A percentile compares a stretch with the other conserved stretches of the same genome.
Conservation (phyloP, 108 stramenopile genomes). For the Cyclotella choctawhatcheeana region DNA sequence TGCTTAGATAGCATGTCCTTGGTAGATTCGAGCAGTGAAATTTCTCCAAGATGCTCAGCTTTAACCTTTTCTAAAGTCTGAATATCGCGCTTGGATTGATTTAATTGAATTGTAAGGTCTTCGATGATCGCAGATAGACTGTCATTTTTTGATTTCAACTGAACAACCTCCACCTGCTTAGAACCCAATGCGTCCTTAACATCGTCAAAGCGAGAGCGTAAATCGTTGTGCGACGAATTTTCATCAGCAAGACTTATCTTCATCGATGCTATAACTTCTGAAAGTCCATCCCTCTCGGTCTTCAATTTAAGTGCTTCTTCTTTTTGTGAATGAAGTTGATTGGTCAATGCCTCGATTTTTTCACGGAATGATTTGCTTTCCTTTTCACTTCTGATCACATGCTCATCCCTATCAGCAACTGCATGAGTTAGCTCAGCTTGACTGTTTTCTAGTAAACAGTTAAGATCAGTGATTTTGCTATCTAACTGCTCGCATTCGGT, state of each 20-base stretch:
- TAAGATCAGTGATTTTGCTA: slow-evolving; percentile 12
- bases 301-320: background rate
- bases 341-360: background rate
- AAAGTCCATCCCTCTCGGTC: background rate
- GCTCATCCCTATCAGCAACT: background rate
- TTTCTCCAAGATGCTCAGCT: background rate
- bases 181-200: background rate
- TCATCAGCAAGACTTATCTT: background rate
- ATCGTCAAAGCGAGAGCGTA: background rate
- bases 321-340: background rate
- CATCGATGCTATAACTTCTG: background rate
- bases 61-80: background rate
- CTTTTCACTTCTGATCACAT: background rate
- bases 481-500: slow-evolving; percentile 17
- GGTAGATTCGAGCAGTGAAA: slow-evolving; percentile 1
- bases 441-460: background rate
- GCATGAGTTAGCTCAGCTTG: background rate
- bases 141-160: background rate
- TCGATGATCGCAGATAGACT: background rate
- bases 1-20: background rate
- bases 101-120: background rate
- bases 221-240: background rate
- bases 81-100: background rate
- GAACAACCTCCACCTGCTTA: background rate
- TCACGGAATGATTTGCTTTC: background rate